phyloP scores from a whole-genome alignment of 1,284 basidiomycete genomes.

The Melampsora americana region DNA sequence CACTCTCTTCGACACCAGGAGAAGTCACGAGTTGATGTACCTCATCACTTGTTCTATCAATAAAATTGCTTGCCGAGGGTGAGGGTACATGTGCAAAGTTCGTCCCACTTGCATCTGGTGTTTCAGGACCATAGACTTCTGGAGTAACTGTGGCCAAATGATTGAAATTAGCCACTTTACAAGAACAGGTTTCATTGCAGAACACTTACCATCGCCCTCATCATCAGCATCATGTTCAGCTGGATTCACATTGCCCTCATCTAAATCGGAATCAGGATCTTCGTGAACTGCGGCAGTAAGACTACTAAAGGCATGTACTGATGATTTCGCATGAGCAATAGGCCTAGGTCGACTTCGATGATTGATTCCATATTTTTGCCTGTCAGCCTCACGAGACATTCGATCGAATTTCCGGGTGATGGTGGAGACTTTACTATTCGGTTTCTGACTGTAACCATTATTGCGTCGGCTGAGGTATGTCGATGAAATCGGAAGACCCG shows the following conservation, averaged over 20 bases:
- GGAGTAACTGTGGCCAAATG: constrained; percentile 28
- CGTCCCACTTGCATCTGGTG: background rate
- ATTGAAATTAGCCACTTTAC: background rate
- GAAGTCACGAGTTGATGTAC: background rate
- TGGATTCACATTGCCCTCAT: constrained; percentile 40
- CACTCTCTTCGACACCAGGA: constrained; percentile 28
- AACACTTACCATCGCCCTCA: constrained; percentile 39
- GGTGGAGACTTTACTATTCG: constrained; percentile 57
- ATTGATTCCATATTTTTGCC: constrained; percentile 57
- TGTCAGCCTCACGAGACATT: constrained; percentile 59
- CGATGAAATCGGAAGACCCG: constrained; percentile 34
- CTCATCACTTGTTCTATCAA: constrained; percentile 4
- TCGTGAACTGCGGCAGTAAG: constrained; percentile 88
- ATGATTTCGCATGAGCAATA: constrained; percentile 81
- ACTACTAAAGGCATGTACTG: constrained; percentile 84
- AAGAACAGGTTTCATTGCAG: background rate
- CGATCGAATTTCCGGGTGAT: constrained; percentile 60
- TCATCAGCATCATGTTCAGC: constrained; percentile 45
- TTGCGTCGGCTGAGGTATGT: constrained; percentile 32
- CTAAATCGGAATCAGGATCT: constrained; percentile 61
- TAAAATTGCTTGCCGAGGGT: constrained; percentile 12
- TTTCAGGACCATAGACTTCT: constrained; percentile 35
- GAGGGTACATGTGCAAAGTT: constrained; percentile 6
- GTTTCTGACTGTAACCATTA: constrained; percentile 28
- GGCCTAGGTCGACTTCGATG: constrained; percentile 86